Percentiles rank a stretch among this genome's conserved stretches.
Evolutionary conservation across 163 green algal genomes (phyloP).

Genomic region (Volvox carteri): DNA sequence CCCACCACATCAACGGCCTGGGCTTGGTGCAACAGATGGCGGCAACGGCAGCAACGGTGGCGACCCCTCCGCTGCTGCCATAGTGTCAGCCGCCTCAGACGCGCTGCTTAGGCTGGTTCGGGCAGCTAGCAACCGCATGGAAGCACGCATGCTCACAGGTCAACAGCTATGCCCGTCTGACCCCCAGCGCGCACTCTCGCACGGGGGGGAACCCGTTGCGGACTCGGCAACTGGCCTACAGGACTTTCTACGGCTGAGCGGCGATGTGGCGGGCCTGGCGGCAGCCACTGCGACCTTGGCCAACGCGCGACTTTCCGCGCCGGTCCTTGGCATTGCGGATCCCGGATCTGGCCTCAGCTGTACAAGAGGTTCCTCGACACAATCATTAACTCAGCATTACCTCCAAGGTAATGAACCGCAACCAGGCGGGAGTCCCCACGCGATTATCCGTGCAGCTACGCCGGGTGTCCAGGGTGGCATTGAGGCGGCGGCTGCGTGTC

Average conservation of each 20-base stretch:
- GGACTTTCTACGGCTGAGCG: background rate
- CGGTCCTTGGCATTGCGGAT: background rate
- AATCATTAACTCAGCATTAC: background rate
- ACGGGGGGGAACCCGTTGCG: background rate
- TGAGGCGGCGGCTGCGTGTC: background rate
- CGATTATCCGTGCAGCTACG: background rate
- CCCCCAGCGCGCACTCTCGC: too few species aligned
- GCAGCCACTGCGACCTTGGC: background rate
- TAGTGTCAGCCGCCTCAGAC: background rate
- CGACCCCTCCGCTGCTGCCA: background rate
- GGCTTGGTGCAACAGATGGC: background rate
- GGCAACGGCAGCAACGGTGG: background rate
- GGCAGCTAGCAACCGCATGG: background rate
- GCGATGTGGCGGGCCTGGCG: constrained; percentile 9
- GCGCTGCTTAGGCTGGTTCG: background rate
- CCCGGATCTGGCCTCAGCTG: background rate
- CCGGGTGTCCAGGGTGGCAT: background rate
- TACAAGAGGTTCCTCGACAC: too few species aligned
- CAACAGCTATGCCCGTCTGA: too few species aligned
- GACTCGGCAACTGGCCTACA: background rate
- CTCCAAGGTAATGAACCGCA: too few species aligned
- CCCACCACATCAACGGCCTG: too few species aligned
- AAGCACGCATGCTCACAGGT: background rate
- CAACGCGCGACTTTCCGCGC: background rate
- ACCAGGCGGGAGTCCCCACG: background rate